Conservation (phyloP, 2,329 filamentous ascomycete species). For the Alternaria angustiovoidea region DNA sequence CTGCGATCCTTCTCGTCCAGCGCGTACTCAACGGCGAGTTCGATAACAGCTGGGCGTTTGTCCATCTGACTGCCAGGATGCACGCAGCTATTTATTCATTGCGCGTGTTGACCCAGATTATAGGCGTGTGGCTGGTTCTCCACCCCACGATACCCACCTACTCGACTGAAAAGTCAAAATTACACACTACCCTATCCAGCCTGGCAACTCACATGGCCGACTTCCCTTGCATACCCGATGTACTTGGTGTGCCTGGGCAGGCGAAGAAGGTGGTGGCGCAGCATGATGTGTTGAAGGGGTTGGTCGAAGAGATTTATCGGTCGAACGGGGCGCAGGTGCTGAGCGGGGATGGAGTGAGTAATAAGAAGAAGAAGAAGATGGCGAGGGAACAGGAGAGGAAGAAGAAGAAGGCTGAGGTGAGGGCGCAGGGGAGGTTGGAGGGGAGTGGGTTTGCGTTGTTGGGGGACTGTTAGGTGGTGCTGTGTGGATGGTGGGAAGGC, state of each 20-base stretch:
- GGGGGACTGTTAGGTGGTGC: too few species aligned
- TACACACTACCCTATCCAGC: conserved; percentile 4
- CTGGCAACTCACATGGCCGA: conserved; percentile 27
- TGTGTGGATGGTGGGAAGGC: too few species aligned
- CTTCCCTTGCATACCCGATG: conserved; percentile 35
- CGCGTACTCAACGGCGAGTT: conserved; percentile 41
- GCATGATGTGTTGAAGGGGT: conserved; percentile 22
- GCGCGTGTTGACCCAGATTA: conserved; percentile 52
- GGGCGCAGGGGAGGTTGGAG: neutral
- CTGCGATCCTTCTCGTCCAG: conserved; percentile 22
- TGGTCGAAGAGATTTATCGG: conserved; percentile 40
- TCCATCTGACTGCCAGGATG: conserved; percentile 52
- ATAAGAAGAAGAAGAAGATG: conserved; percentile 37
- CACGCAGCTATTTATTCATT: conserved; percentile 56
- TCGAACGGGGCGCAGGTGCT: conserved; percentile 34
- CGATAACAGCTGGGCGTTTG: conserved; percentile 47
- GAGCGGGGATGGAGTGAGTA: conserved; percentile 21
- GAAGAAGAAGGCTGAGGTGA: conserved; percentile 30
- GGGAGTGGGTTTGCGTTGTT: too few species aligned
- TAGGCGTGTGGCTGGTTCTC: conserved; percentile 32
- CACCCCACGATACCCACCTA: neutral
- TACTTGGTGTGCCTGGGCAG: conserved; percentile 40
- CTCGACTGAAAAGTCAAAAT: neutral
- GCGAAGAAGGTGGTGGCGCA: conserved; percentile 20
- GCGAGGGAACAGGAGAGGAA: conserved; percentile 37